phyloP scores from a whole-genome alignment of 441 rosid species.

The Gossypium davidsonii region DNA sequence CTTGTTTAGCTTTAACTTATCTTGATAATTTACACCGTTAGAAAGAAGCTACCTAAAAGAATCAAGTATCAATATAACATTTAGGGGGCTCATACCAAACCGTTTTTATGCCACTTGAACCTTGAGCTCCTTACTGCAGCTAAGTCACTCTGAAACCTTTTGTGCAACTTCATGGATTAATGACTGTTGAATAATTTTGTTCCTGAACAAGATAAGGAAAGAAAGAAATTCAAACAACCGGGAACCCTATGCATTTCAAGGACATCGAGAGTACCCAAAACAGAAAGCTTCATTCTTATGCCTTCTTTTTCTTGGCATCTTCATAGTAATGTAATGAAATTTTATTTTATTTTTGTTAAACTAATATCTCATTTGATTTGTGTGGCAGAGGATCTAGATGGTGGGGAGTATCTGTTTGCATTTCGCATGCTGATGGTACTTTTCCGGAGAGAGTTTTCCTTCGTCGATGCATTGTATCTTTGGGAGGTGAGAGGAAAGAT shows the following conservation, averaged over 20 bases:
- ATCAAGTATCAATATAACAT: not conserved
- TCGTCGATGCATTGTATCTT: conserved; percentile 75
- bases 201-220: not conserved
- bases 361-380: conserved; percentile 11
- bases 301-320: not conserved
- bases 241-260: not conserved
- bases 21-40: not conserved
- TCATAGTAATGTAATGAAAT: not conserved
- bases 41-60: not conserved
- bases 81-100: not conserved
- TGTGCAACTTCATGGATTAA: not conserved
- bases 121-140: not conserved
- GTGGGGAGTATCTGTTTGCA: conserved; percentile 90
- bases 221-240: not conserved
- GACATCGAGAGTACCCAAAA: not conserved
- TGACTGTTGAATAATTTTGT: not conserved
- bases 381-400: conserved; percentile 78
- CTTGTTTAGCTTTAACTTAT: not conserved
- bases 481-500: conserved; percentile 74
- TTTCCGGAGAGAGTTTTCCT: conserved; percentile 89
- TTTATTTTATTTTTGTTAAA: not conserved
- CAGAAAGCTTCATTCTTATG: not conserved
- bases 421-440: conserved; percentile 96
- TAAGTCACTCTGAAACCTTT: not conserved
- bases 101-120: not conserved